Evolutionary conservation across 108 stramenopile species (phyloP).

Genomic region (Heterococcus sp.): DNA sequence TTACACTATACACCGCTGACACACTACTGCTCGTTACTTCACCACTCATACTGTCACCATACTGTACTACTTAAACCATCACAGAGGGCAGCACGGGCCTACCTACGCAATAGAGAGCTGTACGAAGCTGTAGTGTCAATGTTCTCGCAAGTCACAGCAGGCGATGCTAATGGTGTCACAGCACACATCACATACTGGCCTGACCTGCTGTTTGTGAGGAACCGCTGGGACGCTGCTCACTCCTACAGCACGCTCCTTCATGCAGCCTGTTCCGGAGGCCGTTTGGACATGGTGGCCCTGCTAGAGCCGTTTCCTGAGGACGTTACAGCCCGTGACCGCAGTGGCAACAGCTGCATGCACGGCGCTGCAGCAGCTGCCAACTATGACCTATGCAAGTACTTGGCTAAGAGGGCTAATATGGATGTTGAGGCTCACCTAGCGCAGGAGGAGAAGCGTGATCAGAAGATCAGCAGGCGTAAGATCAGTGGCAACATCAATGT

Average conservation of each 20-base stretch:
- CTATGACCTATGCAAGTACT: slow-evolving; percentile 25
- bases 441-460: neutral
- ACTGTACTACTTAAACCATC: too few species aligned
- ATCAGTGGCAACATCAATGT: slow-evolving; percentile 16
- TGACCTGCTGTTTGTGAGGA: slow-evolving; percentile 17
- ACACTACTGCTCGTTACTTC: too few species aligned
- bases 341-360: slow-evolving; percentile 23
- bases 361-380: slow-evolving; percentile 19
- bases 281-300: slow-evolving; percentile 5
- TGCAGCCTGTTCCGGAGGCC: neutral
- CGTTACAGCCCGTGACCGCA: slow-evolving; percentile 7
- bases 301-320: slow-evolving; percentile 25
- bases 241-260: neutral
- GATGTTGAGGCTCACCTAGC: slow-evolving; percentile 8
- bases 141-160: slow-evolving; percentile 4
- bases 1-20: too few species aligned
- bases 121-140: neutral
- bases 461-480: slow-evolving; percentile 20
- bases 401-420: slow-evolving; percentile 23
- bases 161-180: slow-evolving; percentile 6
- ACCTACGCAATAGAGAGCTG: slow-evolving; percentile 3
- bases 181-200: slow-evolving; percentile 21
- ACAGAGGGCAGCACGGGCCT: slow-evolving; percentile 12
- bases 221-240: neutral
- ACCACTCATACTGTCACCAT: too few species aligned